These are phyloP conservation scores for Pichia sp. DNA, from an alignment of 1,139 yeast species.

Conservation along the genomic window DNA sequence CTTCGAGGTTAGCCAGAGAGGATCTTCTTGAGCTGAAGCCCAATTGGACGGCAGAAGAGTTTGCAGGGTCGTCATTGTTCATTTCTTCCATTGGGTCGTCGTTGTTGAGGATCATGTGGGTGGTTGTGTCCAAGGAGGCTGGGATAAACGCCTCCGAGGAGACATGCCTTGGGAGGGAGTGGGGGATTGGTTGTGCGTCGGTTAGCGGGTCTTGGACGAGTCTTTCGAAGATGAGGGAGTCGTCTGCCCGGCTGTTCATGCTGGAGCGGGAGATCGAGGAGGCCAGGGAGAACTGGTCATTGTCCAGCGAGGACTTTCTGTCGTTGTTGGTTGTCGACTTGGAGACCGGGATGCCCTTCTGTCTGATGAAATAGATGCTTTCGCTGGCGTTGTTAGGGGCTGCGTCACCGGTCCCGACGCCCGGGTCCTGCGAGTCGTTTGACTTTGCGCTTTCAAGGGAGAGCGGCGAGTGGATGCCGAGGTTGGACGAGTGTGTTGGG, in stretches of 20 bases:
- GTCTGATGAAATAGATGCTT: not conserved
- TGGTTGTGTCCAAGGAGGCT: slow-evolving; percentile 75
- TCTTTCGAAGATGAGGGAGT: slow-evolving; percentile 55
- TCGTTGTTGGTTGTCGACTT: not conserved
- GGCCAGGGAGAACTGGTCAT: slow-evolving; percentile 14
- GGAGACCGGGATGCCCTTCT: not conserved
- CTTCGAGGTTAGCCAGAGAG: slow-evolving; percentile 56
- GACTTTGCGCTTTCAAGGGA: not conserved
- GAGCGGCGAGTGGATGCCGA: not conserved
- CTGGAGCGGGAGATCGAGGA: slow-evolving; percentile 14
- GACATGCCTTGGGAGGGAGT: slow-evolving; percentile 41
- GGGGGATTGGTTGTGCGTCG: slow-evolving; percentile 28
- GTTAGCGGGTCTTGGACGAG: slow-evolving; percentile 51
- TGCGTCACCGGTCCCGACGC: not conserved
- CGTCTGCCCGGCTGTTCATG: slow-evolving; percentile 23
- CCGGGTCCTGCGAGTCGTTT: not conserved
- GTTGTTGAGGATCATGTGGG: slow-evolving; percentile 37
- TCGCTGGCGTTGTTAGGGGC: not conserved
- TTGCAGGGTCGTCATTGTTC: not conserved
- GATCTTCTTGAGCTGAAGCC: slow-evolving; percentile 60
- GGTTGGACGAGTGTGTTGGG: not conserved
- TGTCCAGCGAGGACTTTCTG: not conserved
- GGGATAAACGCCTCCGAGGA: slow-evolving; percentile 71
- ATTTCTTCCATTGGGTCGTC: not conserved
- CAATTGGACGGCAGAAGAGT: slow-evolving; percentile 41